Evolutionary conservation across 2,329 filamentous ascomycete species (phyloP), one percentile per base, ranked within the genome.

Genomic region (Apiospora kogelbergensis): DNA sequence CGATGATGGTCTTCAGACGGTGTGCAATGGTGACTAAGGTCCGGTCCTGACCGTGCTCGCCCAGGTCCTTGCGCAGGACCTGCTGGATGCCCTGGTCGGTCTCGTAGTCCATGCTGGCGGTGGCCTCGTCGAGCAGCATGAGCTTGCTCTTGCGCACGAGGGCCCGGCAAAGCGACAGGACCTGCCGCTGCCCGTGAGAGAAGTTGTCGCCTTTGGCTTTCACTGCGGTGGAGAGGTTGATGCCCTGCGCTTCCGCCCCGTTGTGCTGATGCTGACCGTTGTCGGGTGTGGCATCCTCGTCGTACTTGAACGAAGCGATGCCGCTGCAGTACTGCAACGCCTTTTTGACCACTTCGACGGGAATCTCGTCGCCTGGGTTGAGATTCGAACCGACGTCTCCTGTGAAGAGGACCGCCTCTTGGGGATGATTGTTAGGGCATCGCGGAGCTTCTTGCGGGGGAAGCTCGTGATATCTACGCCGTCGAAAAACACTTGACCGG

Each of bases 281-380:
- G 2, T 65, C 60, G 26, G 63, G 33, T 4, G 41, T 71, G 63
- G 37, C 70, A 65, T 74, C 70, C 24, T 74, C 72, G 60, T 75
- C 73, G 69, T 74, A 74, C 45, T 77, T 72, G 70, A 78, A 78
- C 10, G 76, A 86, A 2, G 85, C 86, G 64, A 90, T 84, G 20
- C 90, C 84, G 73, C 87, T 85, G 72, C 91, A 91, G 60, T 89
- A 86, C 40, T 86, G 83, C 5, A 93, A 81, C 0, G 89, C 90
- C 70, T 85, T 86, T 40, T 85, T 82, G 0, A 93, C 82, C 45
- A 85, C 82, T 1, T 80, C 79, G 66, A 87, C 84, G 0, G 84
- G 81, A 37, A 90, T 82, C 42, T 85, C 82, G 42, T 85, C 83
- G 46, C 90, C 89, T 0, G 91, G 88, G 76, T 93, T 91, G 17